Base-by-base conservation (phyloP, 768 basidiomycete species). In the Leccinum boreale region DNA sequence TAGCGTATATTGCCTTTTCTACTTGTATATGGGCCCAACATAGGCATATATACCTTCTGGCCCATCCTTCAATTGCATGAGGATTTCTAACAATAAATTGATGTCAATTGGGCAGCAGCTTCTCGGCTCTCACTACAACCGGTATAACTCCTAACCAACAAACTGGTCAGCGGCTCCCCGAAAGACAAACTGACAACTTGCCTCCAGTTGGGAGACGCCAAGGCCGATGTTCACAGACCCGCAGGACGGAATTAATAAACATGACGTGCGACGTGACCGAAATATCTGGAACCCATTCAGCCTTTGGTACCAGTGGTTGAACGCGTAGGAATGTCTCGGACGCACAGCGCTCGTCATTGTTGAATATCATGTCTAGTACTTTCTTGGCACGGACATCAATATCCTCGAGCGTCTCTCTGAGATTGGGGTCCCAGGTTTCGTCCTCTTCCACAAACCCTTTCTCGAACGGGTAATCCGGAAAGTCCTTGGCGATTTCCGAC, bases 201-300 rank as follows among this genome's bases (percentile, higher is more conserved):
- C 89, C 88, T 76, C 89, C 88, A 5, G 86, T 87, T 1, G 83
- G 80, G 19, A 89, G 68, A 5, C 62, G 50, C 67, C 80, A 84
- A 9, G 53, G 58, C 2, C 66, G 65, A 17, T 84, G 78, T 4
- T 75, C 80, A 28, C 83, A 69, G 0, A 77, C 77, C 4, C 66
- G 71, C 61, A 87, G 61, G 50, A 88, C 80, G 0, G 79, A 82
- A 45, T 79, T 77, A 44, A 86, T 85, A 58, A 85, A 80, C 1
- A 81, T 85, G 14, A 81, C 77, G 65, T 91, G 89, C 1, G 83
- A 81, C 1, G 86, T 86, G 58, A 89, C 79, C 5, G 86, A 85
- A 17, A 89, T 79, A 61, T 81, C 89, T 90, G 46, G 26, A 49
- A 39, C 7, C 29, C 31, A 12, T 39, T 56, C 33, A 51, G 39